phyloP scores from a whole-genome alignment of 306 rosid species.

The Acacia acuminata region DNA sequence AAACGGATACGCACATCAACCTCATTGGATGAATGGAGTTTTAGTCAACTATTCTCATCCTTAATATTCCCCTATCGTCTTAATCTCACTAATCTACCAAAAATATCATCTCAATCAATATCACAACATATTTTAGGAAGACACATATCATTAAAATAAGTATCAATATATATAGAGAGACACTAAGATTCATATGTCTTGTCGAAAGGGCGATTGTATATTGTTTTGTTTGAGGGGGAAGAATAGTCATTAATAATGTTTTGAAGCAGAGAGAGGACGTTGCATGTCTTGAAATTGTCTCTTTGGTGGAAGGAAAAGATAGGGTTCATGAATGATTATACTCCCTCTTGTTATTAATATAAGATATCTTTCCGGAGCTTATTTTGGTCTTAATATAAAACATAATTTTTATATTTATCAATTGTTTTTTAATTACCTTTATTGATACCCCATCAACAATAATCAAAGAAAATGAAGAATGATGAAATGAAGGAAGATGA shows the following conservation, averaged over 20 bases:
- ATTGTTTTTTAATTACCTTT: too few species aligned
- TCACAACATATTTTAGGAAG: background rate
- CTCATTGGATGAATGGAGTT: background rate
- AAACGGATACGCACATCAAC: too few species aligned
- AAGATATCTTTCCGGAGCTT: too few species aligned
- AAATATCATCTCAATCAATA: background rate
- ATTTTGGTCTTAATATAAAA: too few species aligned
- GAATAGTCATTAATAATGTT: background rate
- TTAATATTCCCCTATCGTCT: background rate
- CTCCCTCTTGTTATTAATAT: too few species aligned
- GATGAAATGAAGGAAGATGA: too few species aligned
- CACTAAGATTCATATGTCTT: background rate
- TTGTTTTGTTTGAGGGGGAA: background rate
- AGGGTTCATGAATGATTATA: background rate
- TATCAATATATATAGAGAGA: too few species aligned
- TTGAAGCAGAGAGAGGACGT: background rate
- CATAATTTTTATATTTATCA: too few species aligned
- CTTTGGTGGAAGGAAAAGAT: background rate
- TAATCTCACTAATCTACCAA: background rate
- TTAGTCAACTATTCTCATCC: background rate
- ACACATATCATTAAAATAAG: background rate
- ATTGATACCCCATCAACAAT: too few species aligned
- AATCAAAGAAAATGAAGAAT: accelerated
- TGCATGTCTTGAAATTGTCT: background rate
- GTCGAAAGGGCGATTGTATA: background rate